Base-by-base conservation (phyloP, 2,329 filamentous ascomycete species). In the Didymella glomerata region DNA sequence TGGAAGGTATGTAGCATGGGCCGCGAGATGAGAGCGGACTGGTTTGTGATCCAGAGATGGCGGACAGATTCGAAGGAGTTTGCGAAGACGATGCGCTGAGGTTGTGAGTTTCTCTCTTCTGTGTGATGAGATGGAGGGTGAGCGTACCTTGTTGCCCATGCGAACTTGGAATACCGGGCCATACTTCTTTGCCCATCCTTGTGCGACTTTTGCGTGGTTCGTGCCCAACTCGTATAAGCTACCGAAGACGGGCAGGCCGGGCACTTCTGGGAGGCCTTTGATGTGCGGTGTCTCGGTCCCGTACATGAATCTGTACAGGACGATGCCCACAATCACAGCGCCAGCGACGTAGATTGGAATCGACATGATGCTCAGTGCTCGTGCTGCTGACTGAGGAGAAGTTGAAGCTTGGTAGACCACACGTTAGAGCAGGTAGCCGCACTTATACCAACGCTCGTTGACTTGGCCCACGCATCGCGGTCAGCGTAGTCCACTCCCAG, bases 1-100 rank as follows among this genome's bases (percentile, higher is more conserved):
- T 93, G 91, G 76, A 93, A 94, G 0, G 91, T 94, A 76, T 94
- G 90, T 47, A 93, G 85, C 24, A 83, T 91, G 0, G 91, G 91
- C 2, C 91, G 85, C 0, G 90, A 93, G 68, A 93, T 92, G 57
- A 93, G 79, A 0, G 90, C 84, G 0, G 90, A 91, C 68, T 93
- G 90, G 68, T 94, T 88, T 10, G 87, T 90, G 73, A 93, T 90
- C 88, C 90, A 93, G 22, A 94, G 81, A 64, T 89, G 82, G 54
- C 85, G 87, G 32, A 93, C 90, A 0, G 89, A 85, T 20, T 91
- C 88, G 68, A 92, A 93, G 1, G 86, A 88, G 68, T 94, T 94
- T 62, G 90, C 90, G 69, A 92, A 92, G 30, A 94, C 82, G 60
- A 93, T 88, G 58, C 90, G 84, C 81, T 88, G 13, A 3, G 25